Conservation (phyloP, 257 asterid species). For the Mitragyna speciosa region DNA sequence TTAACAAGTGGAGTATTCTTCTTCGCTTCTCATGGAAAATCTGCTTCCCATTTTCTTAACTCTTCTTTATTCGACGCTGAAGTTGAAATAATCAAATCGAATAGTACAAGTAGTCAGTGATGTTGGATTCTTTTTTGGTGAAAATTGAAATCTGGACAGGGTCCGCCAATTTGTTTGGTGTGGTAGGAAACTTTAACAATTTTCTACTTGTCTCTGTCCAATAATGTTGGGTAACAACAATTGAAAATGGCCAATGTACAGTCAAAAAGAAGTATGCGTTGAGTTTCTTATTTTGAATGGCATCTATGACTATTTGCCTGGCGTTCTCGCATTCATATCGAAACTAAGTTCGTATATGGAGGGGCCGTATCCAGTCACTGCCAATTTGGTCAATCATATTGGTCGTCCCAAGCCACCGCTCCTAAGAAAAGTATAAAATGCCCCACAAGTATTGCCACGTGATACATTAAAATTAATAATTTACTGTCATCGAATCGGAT, state of each 20-base stretch:
- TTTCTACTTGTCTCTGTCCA: neutral
- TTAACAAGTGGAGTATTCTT: neutral
- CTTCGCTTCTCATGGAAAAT: neutral
- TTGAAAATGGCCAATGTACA: neutral
- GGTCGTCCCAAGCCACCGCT: too few species aligned
- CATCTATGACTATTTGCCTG: neutral
- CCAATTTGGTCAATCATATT: neutral
- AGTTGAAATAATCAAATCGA: neutral
- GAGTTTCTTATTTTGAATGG: neutral
- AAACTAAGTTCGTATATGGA: neutral
- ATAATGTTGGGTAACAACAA: neutral
- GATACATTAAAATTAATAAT: too few species aligned
- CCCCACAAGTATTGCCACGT: too few species aligned
- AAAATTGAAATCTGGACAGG: neutral
- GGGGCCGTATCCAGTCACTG: neutral
- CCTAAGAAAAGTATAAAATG: too few species aligned
- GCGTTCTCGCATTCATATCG: neutral
- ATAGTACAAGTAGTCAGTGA: neutral
- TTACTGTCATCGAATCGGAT: too few species aligned
- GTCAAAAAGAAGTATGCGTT: neutral
- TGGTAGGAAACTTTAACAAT: neutral
- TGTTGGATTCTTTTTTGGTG: neutral
- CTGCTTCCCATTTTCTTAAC: neutral
- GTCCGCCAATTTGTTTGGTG: neutral
- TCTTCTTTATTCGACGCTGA: neutral